Conservation (phyloP, 345 rosid species). For the Syzygium aqueum region DNA sequence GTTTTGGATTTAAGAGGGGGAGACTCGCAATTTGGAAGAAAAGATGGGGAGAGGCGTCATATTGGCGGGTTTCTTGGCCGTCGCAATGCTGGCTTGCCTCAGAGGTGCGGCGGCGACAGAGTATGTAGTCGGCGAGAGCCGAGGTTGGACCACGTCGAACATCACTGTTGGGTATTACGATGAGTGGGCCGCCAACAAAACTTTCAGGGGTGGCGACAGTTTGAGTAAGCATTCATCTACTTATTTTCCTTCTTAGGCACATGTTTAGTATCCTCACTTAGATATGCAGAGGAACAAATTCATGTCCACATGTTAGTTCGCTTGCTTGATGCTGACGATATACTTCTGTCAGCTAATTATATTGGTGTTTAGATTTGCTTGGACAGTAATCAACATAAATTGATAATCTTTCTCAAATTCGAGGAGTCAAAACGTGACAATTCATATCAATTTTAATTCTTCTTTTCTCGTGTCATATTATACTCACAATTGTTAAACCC, state of each 20-base stretch:
- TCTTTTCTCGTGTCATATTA: background rate
- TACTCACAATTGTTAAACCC: background rate
- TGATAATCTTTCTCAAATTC: background rate
- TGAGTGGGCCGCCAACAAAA: constrained; percentile 7
- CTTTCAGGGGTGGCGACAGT: constrained; percentile 3
- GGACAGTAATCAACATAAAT: background rate
- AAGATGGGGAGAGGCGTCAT: background rate
- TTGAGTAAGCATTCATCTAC: constrained; percentile 3
- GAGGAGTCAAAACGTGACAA: background rate
- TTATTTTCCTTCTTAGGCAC: background rate
- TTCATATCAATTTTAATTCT: background rate
- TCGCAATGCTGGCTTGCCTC: background rate
- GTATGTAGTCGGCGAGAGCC: background rate
- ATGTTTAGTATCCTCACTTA: background rate
- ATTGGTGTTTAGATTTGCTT: background rate
- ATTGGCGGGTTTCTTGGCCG: background rate
- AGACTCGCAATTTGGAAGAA: background rate
- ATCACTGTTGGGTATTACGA: background rate
- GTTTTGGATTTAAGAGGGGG: background rate
- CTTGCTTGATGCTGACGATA: background rate
- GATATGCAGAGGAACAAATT: background rate
- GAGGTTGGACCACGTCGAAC: background rate
- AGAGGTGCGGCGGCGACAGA: accelerated
- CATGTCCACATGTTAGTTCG: background rate
- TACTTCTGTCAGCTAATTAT: background rate